These are phyloP conservation scores for Epichloe sylvatica DNA, from an alignment of 2,329 filamentous ascomycete species.

Conservation along the genomic window DNA sequence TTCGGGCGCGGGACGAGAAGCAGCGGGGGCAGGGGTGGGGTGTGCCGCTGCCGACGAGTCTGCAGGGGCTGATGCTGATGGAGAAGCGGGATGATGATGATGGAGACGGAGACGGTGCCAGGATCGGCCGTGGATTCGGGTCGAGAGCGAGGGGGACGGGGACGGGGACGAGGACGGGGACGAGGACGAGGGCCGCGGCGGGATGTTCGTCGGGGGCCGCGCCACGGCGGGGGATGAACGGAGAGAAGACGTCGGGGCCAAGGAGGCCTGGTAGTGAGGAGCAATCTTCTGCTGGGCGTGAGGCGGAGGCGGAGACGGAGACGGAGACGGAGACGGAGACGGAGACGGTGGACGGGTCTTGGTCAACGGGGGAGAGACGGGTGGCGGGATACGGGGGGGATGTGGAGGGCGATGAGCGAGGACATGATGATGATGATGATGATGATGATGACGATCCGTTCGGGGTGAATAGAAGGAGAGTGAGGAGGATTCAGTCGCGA, in stretches of 20 bases:
- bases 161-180: too few species aligned
- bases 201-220: too few species aligned
- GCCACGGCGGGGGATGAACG: too few species aligned
- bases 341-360: not conserved
- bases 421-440: constrained; percentile 2
- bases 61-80: constrained; percentile 30
- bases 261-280: not conserved
- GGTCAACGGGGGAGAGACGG: not conserved
- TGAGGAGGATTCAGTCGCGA: constrained; percentile 18
- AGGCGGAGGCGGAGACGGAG: not conserved
- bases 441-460: constrained; percentile 22
- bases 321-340: too few species aligned
- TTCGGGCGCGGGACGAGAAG: constrained; percentile 10
- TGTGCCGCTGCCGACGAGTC: constrained; percentile 13
- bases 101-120: constrained; percentile 11
- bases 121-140: constrained; percentile 11
- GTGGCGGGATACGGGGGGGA: not conserved
- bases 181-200: too few species aligned
- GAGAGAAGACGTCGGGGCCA: too few species aligned
- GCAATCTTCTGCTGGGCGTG: too few species aligned
- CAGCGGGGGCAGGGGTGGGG: constrained; percentile 11
- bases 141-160: constrained; percentile 1
- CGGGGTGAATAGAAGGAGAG: constrained; percentile 18
- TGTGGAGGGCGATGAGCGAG: not conserved
- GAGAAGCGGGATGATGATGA: constrained; percentile 18